phyloP scores from a whole-genome alignment of 148 eudicot genomes.

The Rhododendron kiyosumense region DNA sequence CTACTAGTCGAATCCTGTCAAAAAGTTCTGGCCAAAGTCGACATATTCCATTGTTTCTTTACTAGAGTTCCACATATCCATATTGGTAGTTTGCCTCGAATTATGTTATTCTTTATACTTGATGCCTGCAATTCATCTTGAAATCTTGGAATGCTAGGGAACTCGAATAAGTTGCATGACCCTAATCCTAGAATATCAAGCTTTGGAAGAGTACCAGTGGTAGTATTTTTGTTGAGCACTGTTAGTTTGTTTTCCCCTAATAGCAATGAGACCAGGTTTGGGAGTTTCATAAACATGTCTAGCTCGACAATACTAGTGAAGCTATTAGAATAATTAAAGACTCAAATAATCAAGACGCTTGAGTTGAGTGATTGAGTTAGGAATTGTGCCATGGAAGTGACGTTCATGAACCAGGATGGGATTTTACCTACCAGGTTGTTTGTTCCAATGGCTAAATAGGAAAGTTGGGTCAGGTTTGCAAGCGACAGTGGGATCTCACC shows the following conservation, averaged over 20 bases:
- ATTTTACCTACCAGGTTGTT: slow-evolving; percentile 21
- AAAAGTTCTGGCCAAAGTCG: background rate
- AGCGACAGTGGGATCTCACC: background rate
- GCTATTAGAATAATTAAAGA: background rate
- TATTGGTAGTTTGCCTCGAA: too few species aligned
- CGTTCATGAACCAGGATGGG: slow-evolving; percentile 11
- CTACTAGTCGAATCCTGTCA: too few species aligned
- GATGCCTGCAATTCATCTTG: too few species aligned
- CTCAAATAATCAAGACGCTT: background rate
- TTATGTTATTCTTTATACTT: too few species aligned
- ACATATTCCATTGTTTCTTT: too few species aligned
- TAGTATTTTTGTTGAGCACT: background rate
- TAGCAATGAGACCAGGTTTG: background rate
- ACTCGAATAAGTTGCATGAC: too few species aligned
- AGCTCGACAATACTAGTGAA: background rate
- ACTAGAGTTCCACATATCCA: too few species aligned
- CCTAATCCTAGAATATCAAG: too few species aligned
- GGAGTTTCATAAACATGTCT: slow-evolving; percentile 1
- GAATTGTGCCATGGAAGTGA: slow-evolving; percentile 11
- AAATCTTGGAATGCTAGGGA: too few species aligned
- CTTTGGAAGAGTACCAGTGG: slow-evolving; percentile 4
- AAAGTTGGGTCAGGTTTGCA: too few species aligned
- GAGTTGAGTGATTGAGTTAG: slow-evolving; percentile 2
- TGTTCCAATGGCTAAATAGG: background rate
- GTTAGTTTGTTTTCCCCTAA: background rate